phyloP scores from a whole-genome alignment of 2,329 filamentous ascomycete genomes.

The Botrytis galanthina region DNA sequence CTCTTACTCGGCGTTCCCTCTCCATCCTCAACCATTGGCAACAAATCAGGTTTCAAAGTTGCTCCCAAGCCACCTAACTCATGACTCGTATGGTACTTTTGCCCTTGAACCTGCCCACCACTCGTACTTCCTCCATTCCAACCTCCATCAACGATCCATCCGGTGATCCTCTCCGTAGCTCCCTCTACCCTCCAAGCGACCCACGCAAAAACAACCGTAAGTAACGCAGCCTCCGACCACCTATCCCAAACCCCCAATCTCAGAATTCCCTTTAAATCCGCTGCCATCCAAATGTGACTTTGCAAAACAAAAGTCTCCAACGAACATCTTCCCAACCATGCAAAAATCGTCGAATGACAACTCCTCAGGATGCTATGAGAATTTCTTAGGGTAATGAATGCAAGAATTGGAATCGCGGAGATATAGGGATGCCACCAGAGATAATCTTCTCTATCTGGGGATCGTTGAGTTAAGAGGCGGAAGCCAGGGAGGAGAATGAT shows the following conservation, averaged over 20 bases:
- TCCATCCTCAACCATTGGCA: constrained; percentile 19
- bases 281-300: constrained; percentile 60
- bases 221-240: constrained; percentile 41
- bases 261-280: constrained; percentile 54
- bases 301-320: constrained; percentile 61
- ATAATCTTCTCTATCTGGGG: constrained; percentile 45
- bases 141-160: constrained; percentile 41
- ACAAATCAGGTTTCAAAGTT: constrained; percentile 10
- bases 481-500: constrained; percentile 28
- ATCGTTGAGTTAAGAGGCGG: constrained; percentile 29
- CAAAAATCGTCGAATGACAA: constrained; percentile 47
- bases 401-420: constrained; percentile 53
- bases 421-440: constrained; percentile 52
- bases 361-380: constrained; percentile 43
- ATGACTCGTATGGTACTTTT: neutral
- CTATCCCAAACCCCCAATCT: constrained; percentile 37
- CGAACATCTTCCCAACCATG: constrained; percentile 55
- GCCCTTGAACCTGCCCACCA: neutral
- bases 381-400: constrained; percentile 54
- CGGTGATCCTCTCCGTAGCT: constrained; percentile 42
- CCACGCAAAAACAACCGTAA: constrained; percentile 46
- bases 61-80: neutral
- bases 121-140: constrained; percentile 40
- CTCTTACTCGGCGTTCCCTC: constrained; percentile 19
- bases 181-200: constrained; percentile 41